A percentile compares a stretch with the other conserved stretches of the same genome.
phyloP scores from a whole-genome alignment of 2,329 filamentous ascomycete species.

The Exophiala sideris region DNA sequence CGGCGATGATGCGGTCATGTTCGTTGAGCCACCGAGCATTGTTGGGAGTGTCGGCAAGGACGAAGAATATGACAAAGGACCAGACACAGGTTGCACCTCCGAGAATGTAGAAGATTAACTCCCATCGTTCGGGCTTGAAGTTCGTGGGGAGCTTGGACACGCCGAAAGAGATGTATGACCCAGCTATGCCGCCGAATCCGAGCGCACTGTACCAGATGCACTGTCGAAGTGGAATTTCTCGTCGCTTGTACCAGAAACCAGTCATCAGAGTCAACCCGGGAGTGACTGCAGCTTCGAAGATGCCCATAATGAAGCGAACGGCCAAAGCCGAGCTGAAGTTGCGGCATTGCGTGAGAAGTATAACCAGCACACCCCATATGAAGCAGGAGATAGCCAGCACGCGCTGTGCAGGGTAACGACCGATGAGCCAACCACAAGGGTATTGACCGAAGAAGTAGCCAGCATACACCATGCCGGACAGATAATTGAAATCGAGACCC shows the following conservation, averaged over 20 bases:
- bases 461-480: conserved; percentile 35
- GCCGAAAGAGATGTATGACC: conserved; percentile 45
- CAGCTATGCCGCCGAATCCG: conserved; percentile 59
- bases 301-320: conserved; percentile 45
- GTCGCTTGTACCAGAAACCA: conserved; percentile 44
- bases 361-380: conserved; percentile 31
- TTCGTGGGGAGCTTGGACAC: conserved; percentile 40
- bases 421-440: conserved; percentile 42
- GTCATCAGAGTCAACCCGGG: conserved; percentile 52
- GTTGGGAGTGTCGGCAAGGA: conserved; percentile 51
- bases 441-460: conserved; percentile 38
- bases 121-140: conserved; percentile 36
- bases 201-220: conserved; percentile 57
- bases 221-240: conserved; percentile 49
- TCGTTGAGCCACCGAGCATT: conserved; percentile 44
- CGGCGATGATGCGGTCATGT: conserved; percentile 46
- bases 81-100: conserved; percentile 31
- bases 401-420: conserved; percentile 37
- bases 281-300: conserved; percentile 49
- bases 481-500: conserved; percentile 3
- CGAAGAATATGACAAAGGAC: conserved; percentile 21
- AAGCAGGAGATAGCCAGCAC: conserved; percentile 36
- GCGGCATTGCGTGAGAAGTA: conserved; percentile 42
- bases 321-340: conserved; percentile 43
- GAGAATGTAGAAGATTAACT: conserved; percentile 47